Evolutionary conservation across 108 stramenopile species (phyloP), one percentile per base, ranked within the genome.

Genomic region (Discostella pseudostelligera): DNA sequence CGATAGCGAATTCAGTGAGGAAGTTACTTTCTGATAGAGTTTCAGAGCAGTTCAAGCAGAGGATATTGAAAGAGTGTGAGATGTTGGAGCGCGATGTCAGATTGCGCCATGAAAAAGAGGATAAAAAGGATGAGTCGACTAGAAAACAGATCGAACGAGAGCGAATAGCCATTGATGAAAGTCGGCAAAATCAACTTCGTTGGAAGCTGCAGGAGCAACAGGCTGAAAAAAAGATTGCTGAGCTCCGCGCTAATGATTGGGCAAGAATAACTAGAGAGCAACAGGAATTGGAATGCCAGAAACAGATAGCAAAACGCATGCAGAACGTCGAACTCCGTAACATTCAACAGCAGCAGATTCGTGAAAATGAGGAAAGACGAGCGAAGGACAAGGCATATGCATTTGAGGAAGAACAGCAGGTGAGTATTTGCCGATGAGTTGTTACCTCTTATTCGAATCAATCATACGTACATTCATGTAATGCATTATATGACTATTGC

Each of bases 11-110:
- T 56, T 19, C 69, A 11, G 44, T 65, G 47, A 78, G 84, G 25
- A 81, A 82, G 56, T 46, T 64, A 37, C 70, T 89, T 17, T 87
- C 85, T 39, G 86, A 85, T 29, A 62, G 35, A 54, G 88, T 86
- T 16, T 76, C 84, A 4, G 55, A 81, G 49, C 77, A 84, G 37
- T 81, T 89, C 26, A 79, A 82, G 29, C 62, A 76, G 22, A 28
- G 65, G 19, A 62, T 70, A 10, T 46, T 45, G 36, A 62, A 67
- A 42, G 87, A 89, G 61, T 72, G 80, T 14, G 76, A 63, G 16
- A 79, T 85, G n/a, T 78, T 87, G 42, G 82, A 72, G 40, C 50
- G 58, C 28, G 74, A 61, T 62, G 64, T 51, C 50, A 77, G 59
- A 67, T 67, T 69, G 69, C 55, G 62, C 25, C 28, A 54, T 29